These are phyloP conservation scores for Rauvolfia tetraphylla DNA, from an alignment of 257 asterid genomes.

Conservation along the genomic window DNA sequence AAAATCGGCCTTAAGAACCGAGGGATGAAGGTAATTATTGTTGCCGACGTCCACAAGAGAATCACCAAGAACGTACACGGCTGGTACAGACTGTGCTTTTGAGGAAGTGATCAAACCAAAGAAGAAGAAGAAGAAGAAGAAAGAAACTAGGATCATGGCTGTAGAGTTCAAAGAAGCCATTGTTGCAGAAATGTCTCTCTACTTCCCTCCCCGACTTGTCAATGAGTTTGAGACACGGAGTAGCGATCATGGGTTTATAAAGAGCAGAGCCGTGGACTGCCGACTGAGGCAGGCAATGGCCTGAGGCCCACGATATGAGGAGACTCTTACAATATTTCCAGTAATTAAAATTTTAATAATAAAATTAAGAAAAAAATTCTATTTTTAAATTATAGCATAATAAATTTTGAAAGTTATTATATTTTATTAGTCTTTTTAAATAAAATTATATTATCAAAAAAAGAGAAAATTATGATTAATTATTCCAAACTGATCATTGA, in stretches of 20 bases:
- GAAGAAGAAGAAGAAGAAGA: constrained; percentile 11
- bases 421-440: too few relatives aligned
- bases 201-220: background rate
- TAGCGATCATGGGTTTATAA: background rate
- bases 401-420: too few relatives aligned
- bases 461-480: too few relatives aligned
- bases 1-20: constrained; percentile 47
- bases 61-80: constrained; percentile 69
- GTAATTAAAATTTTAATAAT: too few relatives aligned
- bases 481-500: too few relatives aligned
- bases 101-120: constrained; percentile 6
- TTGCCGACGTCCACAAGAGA: constrained; percentile 81
- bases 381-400: too few relatives aligned
- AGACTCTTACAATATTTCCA: too few relatives aligned
- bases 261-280: too few relatives aligned
- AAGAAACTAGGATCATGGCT: background rate
- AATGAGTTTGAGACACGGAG: background rate
- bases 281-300: too few relatives aligned
- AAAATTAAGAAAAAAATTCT: too few relatives aligned
- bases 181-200: background rate
- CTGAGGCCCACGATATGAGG: too few relatives aligned
- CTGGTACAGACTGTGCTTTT: constrained; percentile 47
- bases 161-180: constrained; percentile 9
- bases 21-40: constrained; percentile 49
- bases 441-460: too few relatives aligned